Percentiles rank a stretch among this genome's conserved stretches.
These are phyloP conservation scores for Suillus hirtellus DNA, from an alignment of 768 basidiomycete genomes.

Conservation along the genomic window DNA sequence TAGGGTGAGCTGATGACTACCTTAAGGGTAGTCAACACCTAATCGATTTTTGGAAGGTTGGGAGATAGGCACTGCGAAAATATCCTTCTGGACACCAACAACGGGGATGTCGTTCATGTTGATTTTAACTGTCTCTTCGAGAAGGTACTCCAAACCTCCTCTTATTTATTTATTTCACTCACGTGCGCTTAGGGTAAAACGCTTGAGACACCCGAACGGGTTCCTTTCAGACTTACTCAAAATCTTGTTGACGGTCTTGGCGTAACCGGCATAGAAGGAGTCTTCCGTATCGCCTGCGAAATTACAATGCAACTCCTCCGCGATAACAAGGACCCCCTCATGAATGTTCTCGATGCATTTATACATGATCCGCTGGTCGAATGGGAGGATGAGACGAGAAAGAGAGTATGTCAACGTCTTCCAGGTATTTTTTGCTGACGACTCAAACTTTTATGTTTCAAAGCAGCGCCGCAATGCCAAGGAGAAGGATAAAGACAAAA, in stretches of 20 bases:
- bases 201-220: slow-evolving; percentile 85
- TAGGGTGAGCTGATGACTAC: slow-evolving; percentile 59
- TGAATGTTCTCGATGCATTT: slow-evolving; percentile 96
- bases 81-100: slow-evolving; percentile 85
- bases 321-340: slow-evolving; percentile 88
- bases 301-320: slow-evolving; percentile 85
- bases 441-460: slow-evolving; percentile 9
- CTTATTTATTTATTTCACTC: not conserved
- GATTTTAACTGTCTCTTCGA: slow-evolving; percentile 99
- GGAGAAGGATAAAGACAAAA: slow-evolving; percentile 32
- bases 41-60: slow-evolving; percentile 50
- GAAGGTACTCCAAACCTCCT: slow-evolving; percentile 52
- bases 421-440: not conserved
- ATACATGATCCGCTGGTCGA: slow-evolving; percentile 96
- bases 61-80: slow-evolving; percentile 98
- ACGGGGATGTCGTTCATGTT: slow-evolving; percentile 92
- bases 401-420: slow-evolving; percentile 42
- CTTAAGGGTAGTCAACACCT: not conserved
- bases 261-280: slow-evolving; percentile 91
- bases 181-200: slow-evolving; percentile 58
- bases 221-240: slow-evolving; percentile 93
- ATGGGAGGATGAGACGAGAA: slow-evolving; percentile 85
- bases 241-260: slow-evolving; percentile 93
- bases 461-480: slow-evolving; percentile 26
- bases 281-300: slow-evolving; percentile 90